Conservation (phyloP, 257 asterid species). For the Coffea canephora region DNA sequence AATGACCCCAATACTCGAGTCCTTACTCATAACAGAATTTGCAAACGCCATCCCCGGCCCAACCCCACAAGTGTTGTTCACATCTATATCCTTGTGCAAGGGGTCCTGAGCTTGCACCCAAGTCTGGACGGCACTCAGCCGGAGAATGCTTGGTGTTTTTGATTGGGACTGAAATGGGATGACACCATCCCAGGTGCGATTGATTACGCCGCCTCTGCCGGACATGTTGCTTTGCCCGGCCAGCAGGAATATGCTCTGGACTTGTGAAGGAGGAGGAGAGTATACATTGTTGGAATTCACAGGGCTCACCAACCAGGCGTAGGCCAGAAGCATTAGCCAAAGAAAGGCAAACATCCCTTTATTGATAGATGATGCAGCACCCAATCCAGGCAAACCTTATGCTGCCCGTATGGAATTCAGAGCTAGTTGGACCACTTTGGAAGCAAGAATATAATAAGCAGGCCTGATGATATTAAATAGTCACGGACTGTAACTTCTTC, state of each 20-base stretch:
- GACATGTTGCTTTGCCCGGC: slow-evolving; percentile 96
- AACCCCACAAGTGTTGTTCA: slow-evolving; percentile 52
- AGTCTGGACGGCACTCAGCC: slow-evolving; percentile 30
- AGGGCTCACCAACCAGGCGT: slow-evolving; percentile 27
- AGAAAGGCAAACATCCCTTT: slow-evolving; percentile 41
- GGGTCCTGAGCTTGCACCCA: slow-evolving; percentile 83
- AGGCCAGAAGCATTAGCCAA: slow-evolving; percentile 36
- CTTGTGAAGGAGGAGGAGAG: neutral
- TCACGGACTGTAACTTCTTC: neutral
- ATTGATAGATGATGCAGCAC: neutral
- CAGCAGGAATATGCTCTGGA: slow-evolving; percentile 55
- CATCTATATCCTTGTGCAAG: slow-evolving; percentile 70
- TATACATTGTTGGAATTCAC: slow-evolving; percentile 5
- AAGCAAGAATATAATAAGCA: slow-evolving; percentile 8
- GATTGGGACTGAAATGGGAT: slow-evolving; percentile 49
- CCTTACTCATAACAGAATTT: slow-evolving; percentile 27
- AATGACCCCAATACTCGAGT: slow-evolving; percentile 43
- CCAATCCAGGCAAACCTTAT: neutral
- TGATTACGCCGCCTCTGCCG: slow-evolving; percentile 73
- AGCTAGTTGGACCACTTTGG: neutral
- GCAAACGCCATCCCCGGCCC: slow-evolving; percentile 92
- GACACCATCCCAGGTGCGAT: slow-evolving; percentile 60
- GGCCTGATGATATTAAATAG: neutral
- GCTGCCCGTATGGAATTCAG: neutral
- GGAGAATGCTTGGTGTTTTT: slow-evolving; percentile 34